Evolutionary conservation across 768 basidiomycete genomes (phyloP).

Genomic region (Fomitopsis pulvina): DNA sequence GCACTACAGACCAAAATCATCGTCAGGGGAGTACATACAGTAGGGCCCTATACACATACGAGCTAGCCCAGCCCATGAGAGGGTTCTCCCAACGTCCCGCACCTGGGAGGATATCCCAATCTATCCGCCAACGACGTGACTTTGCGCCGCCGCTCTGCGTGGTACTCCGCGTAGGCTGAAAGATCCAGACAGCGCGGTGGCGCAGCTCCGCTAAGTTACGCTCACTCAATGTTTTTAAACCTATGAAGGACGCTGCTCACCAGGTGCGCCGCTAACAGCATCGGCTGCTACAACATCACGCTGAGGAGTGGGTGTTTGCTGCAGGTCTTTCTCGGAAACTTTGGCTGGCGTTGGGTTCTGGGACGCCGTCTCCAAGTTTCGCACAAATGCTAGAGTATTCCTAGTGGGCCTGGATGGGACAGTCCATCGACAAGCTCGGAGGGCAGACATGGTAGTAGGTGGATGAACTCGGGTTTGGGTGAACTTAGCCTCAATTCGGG

Average conservation of each 20-base stretch:
- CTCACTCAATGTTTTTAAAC: not conserved
- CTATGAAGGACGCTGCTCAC: constrained; percentile 35
- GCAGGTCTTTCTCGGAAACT: constrained; percentile 24
- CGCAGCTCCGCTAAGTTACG: constrained; percentile 62
- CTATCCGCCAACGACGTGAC: constrained; percentile 85
- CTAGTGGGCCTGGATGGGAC: constrained; percentile 17
- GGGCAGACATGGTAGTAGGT: constrained; percentile 45
- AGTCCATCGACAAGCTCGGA: constrained; percentile 33
- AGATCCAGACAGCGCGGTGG: constrained; percentile 86
- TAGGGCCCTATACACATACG: constrained; percentile 45
- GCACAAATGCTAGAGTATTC: constrained; percentile 13
- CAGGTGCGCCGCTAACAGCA: constrained; percentile 78
- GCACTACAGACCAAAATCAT: constrained; percentile 42
- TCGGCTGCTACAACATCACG: constrained; percentile 72
- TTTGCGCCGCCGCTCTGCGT: constrained; percentile 92
- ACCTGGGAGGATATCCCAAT: constrained; percentile 88
- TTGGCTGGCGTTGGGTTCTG: constrained; percentile 15
- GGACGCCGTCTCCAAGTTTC: constrained; percentile 18
- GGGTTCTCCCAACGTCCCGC: constrained; percentile 97
- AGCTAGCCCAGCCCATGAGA: constrained; percentile 94
- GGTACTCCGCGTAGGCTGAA: constrained; percentile 86
- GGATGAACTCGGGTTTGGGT: constrained; percentile 2
- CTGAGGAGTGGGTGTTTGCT: constrained; percentile 34
- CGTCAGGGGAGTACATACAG: not conserved
- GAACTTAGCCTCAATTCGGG: too few relatives aligned